Conservation (phyloP, 2,329 filamentous ascomycete species). For the Pestalotiopsis sp. region DNA sequence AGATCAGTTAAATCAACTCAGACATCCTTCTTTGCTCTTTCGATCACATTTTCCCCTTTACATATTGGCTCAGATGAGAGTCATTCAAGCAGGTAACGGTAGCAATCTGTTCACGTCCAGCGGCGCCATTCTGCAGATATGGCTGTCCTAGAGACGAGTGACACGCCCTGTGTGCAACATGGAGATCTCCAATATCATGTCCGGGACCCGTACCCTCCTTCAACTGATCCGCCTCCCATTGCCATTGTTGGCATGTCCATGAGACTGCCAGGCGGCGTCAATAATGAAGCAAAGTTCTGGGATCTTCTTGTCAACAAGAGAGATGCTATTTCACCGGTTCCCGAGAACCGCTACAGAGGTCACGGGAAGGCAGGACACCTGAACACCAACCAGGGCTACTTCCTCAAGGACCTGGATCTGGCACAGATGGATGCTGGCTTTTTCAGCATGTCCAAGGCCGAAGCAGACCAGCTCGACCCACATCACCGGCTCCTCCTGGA, state of each 20-base stretch:
- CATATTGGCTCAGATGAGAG: background rate
- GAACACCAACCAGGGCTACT: constrained; percentile 28
- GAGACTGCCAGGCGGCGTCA: constrained; percentile 16
- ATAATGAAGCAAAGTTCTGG: constrained; percentile 14
- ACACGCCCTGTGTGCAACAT: background rate
- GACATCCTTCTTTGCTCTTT: background rate
- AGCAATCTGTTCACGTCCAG: background rate
- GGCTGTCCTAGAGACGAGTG: background rate
- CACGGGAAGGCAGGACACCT: constrained; percentile 19
- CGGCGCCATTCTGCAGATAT: background rate
- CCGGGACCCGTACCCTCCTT: background rate
- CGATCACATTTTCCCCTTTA: background rate
- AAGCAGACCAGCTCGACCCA: constrained; percentile 35
- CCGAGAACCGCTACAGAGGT: constrained; percentile 13
- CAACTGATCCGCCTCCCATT: constrained; percentile 2
- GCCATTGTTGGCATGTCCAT: constrained; percentile 19
- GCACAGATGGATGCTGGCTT: constrained; percentile 26
- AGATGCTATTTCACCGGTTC: constrained; percentile 18
- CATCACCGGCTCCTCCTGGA: constrained; percentile 38
- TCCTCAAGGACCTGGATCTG: constrained; percentile 29
- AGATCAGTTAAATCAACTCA: background rate
- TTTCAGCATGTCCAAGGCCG: constrained; percentile 27
- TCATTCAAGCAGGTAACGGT: background rate
- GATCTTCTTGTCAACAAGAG: constrained; percentile 14
- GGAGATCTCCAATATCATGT: background rate